Conservation (phyloP, 116 monocot species). For the Dioscorea cayenensis region DNA sequence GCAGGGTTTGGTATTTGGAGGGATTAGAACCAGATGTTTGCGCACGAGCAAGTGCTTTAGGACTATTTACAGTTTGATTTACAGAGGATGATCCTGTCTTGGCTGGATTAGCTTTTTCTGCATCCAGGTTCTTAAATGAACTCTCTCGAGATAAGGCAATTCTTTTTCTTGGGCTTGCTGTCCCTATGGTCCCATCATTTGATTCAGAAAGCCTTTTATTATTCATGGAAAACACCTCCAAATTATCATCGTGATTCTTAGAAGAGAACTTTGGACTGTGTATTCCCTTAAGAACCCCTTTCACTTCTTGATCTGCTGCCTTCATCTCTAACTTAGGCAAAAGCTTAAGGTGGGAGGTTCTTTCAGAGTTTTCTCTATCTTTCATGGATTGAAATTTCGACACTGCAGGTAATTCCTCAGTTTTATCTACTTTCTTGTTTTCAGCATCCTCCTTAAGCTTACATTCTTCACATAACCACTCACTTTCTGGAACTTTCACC, state of each 20-base stretch:
- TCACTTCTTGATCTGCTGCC: slow-evolving; percentile 7
- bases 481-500: slow-evolving; percentile 68
- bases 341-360: slow-evolving; percentile 12
- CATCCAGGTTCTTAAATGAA: slow-evolving; percentile 50
- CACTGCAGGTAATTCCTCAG: slow-evolving; percentile 11
- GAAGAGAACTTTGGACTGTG: slow-evolving; percentile 17
- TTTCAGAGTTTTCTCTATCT: slow-evolving; percentile 29
- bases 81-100: slow-evolving; percentile 28
- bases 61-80: slow-evolving; percentile 23
- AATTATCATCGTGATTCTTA: slow-evolving; percentile 22
- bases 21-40: slow-evolving; percentile 18
- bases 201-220: slow-evolving; percentile 28
- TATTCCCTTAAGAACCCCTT: slow-evolving; percentile 10
- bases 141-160: slow-evolving; percentile 38
- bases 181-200: slow-evolving; percentile 18
- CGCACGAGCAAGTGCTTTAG: slow-evolving; percentile 16
- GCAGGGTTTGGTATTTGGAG: slow-evolving; percentile 18
- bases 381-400: slow-evolving; percentile 13
- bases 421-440: slow-evolving; percentile 23
- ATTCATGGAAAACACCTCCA: slow-evolving; percentile 14
- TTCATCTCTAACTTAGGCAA: slow-evolving; percentile 20
- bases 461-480: slow-evolving; percentile 89
- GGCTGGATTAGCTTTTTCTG: slow-evolving; percentile 25
- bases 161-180: slow-evolving; percentile 36
- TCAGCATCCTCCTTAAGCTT: slow-evolving; percentile 38